phyloP scores from a whole-genome alignment of 2,329 filamentous ascomycete genomes.

The Sclerotinia glacialis region DNA sequence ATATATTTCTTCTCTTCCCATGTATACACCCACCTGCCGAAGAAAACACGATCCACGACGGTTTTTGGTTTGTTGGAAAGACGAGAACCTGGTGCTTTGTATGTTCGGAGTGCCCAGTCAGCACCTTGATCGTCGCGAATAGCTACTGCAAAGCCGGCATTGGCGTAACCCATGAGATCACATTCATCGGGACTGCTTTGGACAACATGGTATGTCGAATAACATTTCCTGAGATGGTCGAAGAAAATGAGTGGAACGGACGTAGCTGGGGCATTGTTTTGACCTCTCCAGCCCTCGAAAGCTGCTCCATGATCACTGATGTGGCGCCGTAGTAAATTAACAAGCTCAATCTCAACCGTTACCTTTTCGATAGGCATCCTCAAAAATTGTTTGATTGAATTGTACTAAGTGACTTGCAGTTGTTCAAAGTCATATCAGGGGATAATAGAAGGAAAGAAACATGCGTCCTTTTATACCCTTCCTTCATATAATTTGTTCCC shows the following conservation, averaged over 20 bases:
- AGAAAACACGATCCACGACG: constrained; percentile 26
- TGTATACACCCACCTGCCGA: constrained; percentile 26
- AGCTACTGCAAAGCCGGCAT: constrained; percentile 26
- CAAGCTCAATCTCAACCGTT: not conserved
- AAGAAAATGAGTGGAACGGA: constrained; percentile 25
- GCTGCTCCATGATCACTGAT: not conserved
- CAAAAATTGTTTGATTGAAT: not conserved
- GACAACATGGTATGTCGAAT: constrained; percentile 25
- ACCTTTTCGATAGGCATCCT: not conserved
- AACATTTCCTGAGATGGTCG: constrained; percentile 19
- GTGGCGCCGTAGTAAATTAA: not conserved
- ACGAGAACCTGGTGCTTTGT: constrained; percentile 19
- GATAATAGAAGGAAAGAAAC: not conserved
- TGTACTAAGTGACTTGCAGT: not conserved
- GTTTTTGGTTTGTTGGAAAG: constrained; percentile 10
- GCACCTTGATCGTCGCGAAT: constrained; percentile 16
- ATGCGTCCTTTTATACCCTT: not conserved
- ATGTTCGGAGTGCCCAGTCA: constrained; percentile 21
- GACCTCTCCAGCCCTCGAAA: constrained; percentile 24
- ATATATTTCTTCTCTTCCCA: constrained; percentile 26
- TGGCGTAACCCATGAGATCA: constrained; percentile 31
- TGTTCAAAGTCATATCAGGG: not conserved
- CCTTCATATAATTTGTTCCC: not conserved
- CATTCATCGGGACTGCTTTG: constrained; percentile 15
- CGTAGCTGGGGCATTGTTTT: constrained; percentile 16